A percentile compares a stretch with the other conserved stretches of the same genome.
Conservation (phyloP, 176 grass and related monocot species). For the Typha latifolia region DNA sequence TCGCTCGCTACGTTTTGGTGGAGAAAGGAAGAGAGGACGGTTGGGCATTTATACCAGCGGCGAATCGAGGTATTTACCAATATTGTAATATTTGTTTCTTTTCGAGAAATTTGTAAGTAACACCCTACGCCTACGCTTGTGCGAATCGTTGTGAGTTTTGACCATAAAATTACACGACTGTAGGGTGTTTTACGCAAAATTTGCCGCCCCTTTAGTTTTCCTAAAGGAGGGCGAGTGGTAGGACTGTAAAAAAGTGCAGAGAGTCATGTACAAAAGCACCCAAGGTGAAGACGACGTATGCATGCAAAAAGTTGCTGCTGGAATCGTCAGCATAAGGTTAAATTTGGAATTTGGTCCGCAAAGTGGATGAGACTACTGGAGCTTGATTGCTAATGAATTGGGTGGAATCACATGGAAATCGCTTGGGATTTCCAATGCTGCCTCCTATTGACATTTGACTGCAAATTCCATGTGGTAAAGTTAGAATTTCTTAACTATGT, state of each 20-base stretch:
- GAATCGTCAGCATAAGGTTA: not conserved
- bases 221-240: not conserved
- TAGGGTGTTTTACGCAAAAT: too few relatives aligned
- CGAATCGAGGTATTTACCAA: not conserved
- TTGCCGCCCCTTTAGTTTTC: not conserved
- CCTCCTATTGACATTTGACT: too few relatives aligned
- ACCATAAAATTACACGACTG: too few relatives aligned
- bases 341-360: not conserved
- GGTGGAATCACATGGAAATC: not conserved
- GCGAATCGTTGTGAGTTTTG: too few relatives aligned
- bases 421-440: too few relatives aligned
- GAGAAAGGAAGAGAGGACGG: not conserved
- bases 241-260: not conserved
- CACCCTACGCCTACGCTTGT: too few relatives aligned
- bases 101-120: not conserved
- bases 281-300: conserved; percentile 7
- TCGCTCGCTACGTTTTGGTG: not conserved
- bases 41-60: not conserved
- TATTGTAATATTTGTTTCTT: not conserved
- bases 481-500: too few relatives aligned
- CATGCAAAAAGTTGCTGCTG: not conserved
- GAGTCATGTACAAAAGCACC: not conserved
- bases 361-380: too few relatives aligned
- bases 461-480: too few relatives aligned
- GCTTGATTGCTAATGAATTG: not conserved